Conservation (phyloP, 75 land plant genomes). For the Chamaecyparis obtusa region DNA sequence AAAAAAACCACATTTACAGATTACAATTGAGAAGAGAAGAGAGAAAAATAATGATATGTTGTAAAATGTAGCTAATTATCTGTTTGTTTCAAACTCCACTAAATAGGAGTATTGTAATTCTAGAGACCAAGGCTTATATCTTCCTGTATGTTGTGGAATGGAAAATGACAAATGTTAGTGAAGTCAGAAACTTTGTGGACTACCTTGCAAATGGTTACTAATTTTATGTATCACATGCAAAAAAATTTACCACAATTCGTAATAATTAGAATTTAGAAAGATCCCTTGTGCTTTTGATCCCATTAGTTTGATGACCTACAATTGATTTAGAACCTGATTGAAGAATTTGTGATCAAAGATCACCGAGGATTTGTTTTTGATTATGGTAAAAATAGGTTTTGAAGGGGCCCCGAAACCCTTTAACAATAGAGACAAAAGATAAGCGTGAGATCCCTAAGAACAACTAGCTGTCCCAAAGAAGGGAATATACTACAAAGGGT, state of each 20-base stretch:
- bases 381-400: no score
- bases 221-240: background rate
- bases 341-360: no score
- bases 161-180: background rate
- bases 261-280: background rate
- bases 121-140: background rate
- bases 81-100: background rate
- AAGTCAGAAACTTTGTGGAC: background rate
- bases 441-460: no score
- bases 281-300: background rate
- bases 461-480: no score
- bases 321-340: no score
- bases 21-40: background rate
- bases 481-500: no score
- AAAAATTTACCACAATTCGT: background rate
- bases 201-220: background rate
- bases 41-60: background rate
- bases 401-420: no score
- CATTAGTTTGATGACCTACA: no score
- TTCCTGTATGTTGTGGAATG: background rate
- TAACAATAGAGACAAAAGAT: no score
- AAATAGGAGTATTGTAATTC: background rate
- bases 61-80: background rate
- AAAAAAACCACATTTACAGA: background rate
- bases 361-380: no score